Conservation (phyloP, 768 basidiomycete species). For the Kwoniella bestiolae region DNA sequence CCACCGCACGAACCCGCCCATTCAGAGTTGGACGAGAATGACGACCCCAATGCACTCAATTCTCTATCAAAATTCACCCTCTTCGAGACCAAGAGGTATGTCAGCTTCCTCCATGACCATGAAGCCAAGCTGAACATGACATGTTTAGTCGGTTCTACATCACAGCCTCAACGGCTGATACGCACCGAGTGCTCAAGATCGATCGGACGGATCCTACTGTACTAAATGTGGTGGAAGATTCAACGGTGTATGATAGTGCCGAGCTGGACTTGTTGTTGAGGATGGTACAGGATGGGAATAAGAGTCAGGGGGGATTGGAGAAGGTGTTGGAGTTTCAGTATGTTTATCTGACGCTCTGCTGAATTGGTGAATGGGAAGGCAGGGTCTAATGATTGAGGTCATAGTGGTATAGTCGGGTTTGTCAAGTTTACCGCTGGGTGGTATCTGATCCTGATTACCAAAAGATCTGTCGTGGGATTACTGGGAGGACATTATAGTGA, state of each 20-base stretch:
- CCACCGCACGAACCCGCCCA: neutral
- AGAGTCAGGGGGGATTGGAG: slow-evolving; percentile 81
- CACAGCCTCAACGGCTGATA: slow-evolving; percentile 83
- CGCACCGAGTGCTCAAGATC: slow-evolving; percentile 90
- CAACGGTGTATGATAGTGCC: slow-evolving; percentile 81
- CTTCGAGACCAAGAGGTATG: slow-evolving; percentile 78
- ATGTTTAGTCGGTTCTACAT: slow-evolving; percentile 74
- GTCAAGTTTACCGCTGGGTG: slow-evolving; percentile 92
- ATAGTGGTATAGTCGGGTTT: slow-evolving; percentile 67
- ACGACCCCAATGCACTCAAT: slow-evolving; percentile 32
- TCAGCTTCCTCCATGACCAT: neutral
- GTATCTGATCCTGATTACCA: slow-evolving; percentile 90
- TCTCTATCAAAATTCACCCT: slow-evolving; percentile 63
- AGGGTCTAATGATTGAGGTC: slow-evolving; percentile 4
- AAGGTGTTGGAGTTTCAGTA: slow-evolving; percentile 77
- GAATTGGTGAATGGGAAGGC: neutral
- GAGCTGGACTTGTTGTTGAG: slow-evolving; percentile 89
- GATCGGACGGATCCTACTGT: slow-evolving; percentile 81
- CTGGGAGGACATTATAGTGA: slow-evolving; percentile 84
- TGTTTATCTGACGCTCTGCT: slow-evolving; percentile 61
- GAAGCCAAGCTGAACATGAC: neutral
- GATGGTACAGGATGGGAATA: slow-evolving; percentile 96
- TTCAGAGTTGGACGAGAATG: slow-evolving; percentile 14
- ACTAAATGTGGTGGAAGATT: slow-evolving; percentile 80
- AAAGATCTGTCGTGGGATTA: slow-evolving; percentile 87